Evolutionary conservation across 306 rosid genomes (phyloP), one percentile per base, ranked within the genome.

Genomic region (Lupinus albus): DNA sequence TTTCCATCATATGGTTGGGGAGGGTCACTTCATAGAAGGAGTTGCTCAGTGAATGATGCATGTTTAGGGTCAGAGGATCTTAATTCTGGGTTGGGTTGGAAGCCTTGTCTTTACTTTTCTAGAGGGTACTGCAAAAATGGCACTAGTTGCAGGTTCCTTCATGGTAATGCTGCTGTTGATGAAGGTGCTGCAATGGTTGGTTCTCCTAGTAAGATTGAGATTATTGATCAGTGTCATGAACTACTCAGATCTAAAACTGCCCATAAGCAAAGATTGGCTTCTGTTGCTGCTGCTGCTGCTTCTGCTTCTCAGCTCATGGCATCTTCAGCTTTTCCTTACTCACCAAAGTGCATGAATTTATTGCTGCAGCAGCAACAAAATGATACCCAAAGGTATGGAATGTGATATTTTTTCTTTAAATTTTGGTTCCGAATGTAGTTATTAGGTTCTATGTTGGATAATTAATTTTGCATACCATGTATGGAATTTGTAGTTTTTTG

Each of bases 81-180:
- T 8, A 88, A 76, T 78, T 80, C 81, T 8, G 97, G 96, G 30
- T 76, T 90, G 38, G 99, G 99, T 0, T 94, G 97, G 99, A 94
- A 94, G 59, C 97, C 99, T 3, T 94, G 99, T 42, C 87, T 94
- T 36, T 94, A 94, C 77, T 94, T 57, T 70, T 97, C 99, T 1
- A 88, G 96, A 88, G 99, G 99, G 72, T 90, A 70, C 73, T 94
- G 99, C 66, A 94, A 94, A 54, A 94, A 94, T 59, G 99, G 99
- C 9, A 78, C 84, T 4, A 80, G 89, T 65, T 90, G 99, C 72
- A 85, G 97, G 81, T 94, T 94, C 78, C 82, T 94, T 67, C 99
- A 94, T 50, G 89, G 84, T 2, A 89, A 79, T 1, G 55, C 62
- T 33, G 90, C 63, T 0, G 92, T 70, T 33, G 33, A 70, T 20